Evolutionary conservation across 441 rosid species (phyloP).

Genomic region (Eruca vesicaria): DNA sequence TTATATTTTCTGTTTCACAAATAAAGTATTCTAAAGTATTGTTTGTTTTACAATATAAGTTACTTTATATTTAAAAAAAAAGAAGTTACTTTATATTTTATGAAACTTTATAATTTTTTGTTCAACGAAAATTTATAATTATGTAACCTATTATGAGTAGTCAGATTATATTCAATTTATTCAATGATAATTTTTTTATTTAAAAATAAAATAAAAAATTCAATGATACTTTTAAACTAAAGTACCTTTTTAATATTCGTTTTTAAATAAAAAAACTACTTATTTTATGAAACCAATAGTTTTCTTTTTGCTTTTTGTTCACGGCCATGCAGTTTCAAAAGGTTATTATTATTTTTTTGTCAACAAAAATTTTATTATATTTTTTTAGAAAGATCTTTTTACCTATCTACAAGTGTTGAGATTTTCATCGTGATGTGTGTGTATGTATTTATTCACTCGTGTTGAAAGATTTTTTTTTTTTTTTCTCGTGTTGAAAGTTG

Average conservation of each 20-base stretch:
- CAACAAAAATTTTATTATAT: too few relatives aligned
- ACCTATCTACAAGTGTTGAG: slow-evolving; percentile 1
- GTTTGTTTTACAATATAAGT: too few relatives aligned
- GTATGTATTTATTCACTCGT: slow-evolving; percentile 20
- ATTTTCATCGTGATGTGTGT: slow-evolving; percentile 19
- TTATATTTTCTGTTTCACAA: too few relatives aligned
- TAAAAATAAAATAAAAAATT: too few relatives aligned
- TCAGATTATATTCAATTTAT: not conserved
- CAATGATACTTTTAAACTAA: not conserved
- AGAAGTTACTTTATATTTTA: too few relatives aligned
- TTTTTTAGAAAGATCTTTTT: not conserved
- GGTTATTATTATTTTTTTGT: not conserved
- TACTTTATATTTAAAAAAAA: too few relatives aligned
- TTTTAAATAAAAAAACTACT: not conserved
- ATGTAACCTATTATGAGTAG: not conserved
- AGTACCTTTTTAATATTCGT: not conserved
- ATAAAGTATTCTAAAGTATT: too few relatives aligned
- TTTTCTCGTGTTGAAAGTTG: slow-evolving; percentile 26
- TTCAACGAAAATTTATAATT: too few relatives aligned
- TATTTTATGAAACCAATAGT: not conserved
- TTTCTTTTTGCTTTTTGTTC: slow-evolving; percentile 17
- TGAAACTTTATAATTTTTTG: too few relatives aligned
- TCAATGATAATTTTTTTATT: too few relatives aligned
- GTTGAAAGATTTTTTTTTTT: too few relatives aligned
- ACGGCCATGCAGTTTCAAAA: slow-evolving; percentile 17